A percentile compares a stretch with the other conserved stretches of the same genome.
Conservation (phyloP, 2,329 filamentous ascomycete species). For the Botryotinia calthae region DNA sequence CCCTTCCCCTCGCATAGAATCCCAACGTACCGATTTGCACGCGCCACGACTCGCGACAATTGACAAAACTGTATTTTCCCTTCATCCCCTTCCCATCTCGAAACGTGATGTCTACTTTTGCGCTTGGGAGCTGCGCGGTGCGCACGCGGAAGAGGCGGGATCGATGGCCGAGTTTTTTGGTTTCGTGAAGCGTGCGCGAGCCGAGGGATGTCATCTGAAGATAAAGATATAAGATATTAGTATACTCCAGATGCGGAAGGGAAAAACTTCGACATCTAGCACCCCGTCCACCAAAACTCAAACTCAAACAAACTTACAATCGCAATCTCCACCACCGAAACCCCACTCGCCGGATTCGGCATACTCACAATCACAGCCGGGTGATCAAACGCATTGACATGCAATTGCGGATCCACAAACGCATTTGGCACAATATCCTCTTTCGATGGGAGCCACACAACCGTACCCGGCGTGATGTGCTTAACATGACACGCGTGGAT, state of each 20-base stretch:
- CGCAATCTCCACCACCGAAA: conserved; percentile 5
- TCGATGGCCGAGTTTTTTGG: not conserved
- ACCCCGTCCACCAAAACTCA: too few species aligned
- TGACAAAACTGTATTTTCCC: conserved; percentile 19
- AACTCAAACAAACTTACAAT: not conserved
- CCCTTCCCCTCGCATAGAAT: not conserved
- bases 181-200: conserved; percentile 14
- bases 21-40: conserved; percentile 12
- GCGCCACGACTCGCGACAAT: not conserved
- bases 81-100: not conserved
- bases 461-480: not conserved
- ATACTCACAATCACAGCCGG: conserved; percentile 9
- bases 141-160: not conserved
- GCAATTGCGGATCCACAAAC: conserved; percentile 4
- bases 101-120: conserved; percentile 19
- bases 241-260: not conserved
- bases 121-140: not conserved
- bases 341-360: not conserved
- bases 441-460: conserved; percentile 14
- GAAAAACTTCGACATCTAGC: not conserved
- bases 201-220: conserved; percentile 13
- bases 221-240: not conserved
- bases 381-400: conserved; percentile 18
- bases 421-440: not conserved
- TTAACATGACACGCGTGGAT: not conserved